Conservation (phyloP, 768 basidiomycete species). For the Lanmaoa rubissima region DNA sequence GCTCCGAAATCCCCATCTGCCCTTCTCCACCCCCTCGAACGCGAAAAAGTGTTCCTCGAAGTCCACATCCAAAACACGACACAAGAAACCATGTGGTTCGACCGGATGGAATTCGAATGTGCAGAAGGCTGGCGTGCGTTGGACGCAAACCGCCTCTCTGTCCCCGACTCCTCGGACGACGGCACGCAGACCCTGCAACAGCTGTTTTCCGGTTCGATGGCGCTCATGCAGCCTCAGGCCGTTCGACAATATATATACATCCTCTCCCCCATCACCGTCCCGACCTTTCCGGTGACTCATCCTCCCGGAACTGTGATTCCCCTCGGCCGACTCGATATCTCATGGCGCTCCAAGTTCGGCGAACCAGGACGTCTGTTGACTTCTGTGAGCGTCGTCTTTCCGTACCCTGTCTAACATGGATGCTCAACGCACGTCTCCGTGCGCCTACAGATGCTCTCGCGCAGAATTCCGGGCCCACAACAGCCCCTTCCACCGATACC, state of each 20-base stretch:
- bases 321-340: slow-evolving; percentile 84
- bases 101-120: slow-evolving; percentile 77
- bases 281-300: slow-evolving; percentile 47
- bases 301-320: slow-evolving; percentile 71
- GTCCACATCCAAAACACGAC: slow-evolving; percentile 91
- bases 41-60: slow-evolving; percentile 87
- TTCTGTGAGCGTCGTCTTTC: slow-evolving; percentile 45
- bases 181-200: slow-evolving; percentile 24
- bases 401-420: background rate
- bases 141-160: slow-evolving; percentile 48
- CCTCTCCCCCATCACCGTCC: slow-evolving; percentile 50
- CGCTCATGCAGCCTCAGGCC: slow-evolving; percentile 81
- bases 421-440: background rate
- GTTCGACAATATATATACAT: slow-evolving; percentile 87
- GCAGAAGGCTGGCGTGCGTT: slow-evolving; percentile 61
- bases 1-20: slow-evolving; percentile 71
- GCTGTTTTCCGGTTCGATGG: slow-evolving; percentile 60
- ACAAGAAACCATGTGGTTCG: slow-evolving; percentile 71
- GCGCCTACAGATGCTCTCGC: slow-evolving; percentile 60
- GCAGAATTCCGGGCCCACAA: slow-evolving; percentile 63
- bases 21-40: slow-evolving; percentile 55
- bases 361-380: slow-evolving; percentile 87
- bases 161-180: background rate
- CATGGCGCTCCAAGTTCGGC: slow-evolving; percentile 82
- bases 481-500: slow-evolving; percentile 23